Evolutionary conservation across 2,329 filamentous ascomycete genomes (phyloP).

Genomic region (Helotiales sp.): DNA sequence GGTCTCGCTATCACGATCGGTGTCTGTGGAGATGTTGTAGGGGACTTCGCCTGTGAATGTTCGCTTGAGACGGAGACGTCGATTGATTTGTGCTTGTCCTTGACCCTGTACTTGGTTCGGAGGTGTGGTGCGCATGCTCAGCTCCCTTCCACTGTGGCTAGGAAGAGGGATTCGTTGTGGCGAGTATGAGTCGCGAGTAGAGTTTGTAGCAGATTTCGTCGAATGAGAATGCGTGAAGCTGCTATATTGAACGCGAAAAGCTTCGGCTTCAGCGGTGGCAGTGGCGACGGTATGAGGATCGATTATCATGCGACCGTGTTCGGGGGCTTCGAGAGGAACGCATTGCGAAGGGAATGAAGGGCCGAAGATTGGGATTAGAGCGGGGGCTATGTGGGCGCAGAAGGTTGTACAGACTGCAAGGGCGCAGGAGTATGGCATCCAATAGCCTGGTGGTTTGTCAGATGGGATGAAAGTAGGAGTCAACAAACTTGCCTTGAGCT

Average conservation of each 20-base stretch:
- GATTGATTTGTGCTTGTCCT: no score
- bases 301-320: slow-evolving; percentile 68
- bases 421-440: slow-evolving; percentile 90
- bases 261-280: slow-evolving; percentile 51
- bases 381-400: slow-evolving; percentile 80
- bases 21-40: slow-evolving; percentile 40
- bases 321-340: slow-evolving; percentile 59
- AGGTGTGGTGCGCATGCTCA: slow-evolving; percentile 19
- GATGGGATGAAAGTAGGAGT: slow-evolving; percentile 4
- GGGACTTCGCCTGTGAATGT: slow-evolving; percentile 39
- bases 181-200: slow-evolving; percentile 30
- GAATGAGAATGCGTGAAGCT: slow-evolving; percentile 20
- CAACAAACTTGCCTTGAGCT: slow-evolving; percentile 71
- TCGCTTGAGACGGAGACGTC: slow-evolving; percentile 35
- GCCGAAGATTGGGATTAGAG: slow-evolving; percentile 88
- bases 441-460: slow-evolving; percentile 67
- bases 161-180: slow-evolving; percentile 26
- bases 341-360: slow-evolving; percentile 75
- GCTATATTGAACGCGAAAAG: slow-evolving; percentile 38
- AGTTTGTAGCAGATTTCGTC: slow-evolving; percentile 17
- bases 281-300: slow-evolving; percentile 52
- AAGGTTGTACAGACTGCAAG: slow-evolving; percentile 87
- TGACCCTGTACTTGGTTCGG: slow-evolving; percentile 17
- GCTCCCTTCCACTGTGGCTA: background rate
- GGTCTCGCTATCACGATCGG: slow-evolving; percentile 40